Percentiles rank a stretch among this genome's conserved stretches.
These are phyloP conservation scores for Ascochyta viciae-villosae DNA, from an alignment of 2,329 filamentous ascomycete species.

Conservation along the genomic window DNA sequence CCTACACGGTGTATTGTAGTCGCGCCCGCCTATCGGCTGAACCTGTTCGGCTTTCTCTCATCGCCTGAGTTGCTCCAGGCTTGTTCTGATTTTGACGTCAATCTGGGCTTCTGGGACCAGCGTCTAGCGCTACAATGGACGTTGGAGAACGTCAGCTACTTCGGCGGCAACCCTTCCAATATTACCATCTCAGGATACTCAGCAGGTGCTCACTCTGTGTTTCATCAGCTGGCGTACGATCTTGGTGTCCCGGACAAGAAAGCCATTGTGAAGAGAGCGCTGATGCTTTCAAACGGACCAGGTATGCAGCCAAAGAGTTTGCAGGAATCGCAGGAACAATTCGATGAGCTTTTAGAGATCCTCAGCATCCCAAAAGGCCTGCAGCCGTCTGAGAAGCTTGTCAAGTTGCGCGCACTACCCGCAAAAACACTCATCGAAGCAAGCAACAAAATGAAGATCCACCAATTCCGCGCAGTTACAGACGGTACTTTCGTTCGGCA, in stretches of 20 bases:
- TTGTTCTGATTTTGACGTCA: conserved; percentile 47
- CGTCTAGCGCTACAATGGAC: conserved; percentile 64
- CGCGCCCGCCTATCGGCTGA: conserved; percentile 63
- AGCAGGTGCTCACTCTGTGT: conserved; percentile 63
- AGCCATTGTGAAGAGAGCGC: conserved; percentile 57
- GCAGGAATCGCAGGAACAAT: conserved; percentile 58
- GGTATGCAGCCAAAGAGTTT: conserved; percentile 61
- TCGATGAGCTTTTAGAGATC: conserved; percentile 56
- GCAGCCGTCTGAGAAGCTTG: conserved; percentile 54
- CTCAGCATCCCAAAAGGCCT: conserved; percentile 54
- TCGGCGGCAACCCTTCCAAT: conserved; percentile 58
- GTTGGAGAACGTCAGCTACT: conserved; percentile 58
- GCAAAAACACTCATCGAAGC: conserved; percentile 53
- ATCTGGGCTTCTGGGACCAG: conserved; percentile 66
- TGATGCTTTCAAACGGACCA: conserved; percentile 63
- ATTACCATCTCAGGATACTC: conserved; percentile 65
- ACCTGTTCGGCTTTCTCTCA: conserved; percentile 64
- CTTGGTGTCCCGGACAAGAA: conserved; percentile 56
- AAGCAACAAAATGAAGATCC: conserved; percentile 52
- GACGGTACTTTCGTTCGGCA: conserved; percentile 58
- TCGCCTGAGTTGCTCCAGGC: conserved; percentile 56
- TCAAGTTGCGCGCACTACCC: conserved; percentile 52
- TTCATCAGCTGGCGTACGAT: conserved; percentile 65
- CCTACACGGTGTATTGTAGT: conserved; percentile 57
- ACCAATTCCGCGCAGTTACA: conserved; percentile 63